phyloP scores from a whole-genome alignment of 2,329 filamentous ascomycete species.

The Colletotrichum spinosum region DNA sequence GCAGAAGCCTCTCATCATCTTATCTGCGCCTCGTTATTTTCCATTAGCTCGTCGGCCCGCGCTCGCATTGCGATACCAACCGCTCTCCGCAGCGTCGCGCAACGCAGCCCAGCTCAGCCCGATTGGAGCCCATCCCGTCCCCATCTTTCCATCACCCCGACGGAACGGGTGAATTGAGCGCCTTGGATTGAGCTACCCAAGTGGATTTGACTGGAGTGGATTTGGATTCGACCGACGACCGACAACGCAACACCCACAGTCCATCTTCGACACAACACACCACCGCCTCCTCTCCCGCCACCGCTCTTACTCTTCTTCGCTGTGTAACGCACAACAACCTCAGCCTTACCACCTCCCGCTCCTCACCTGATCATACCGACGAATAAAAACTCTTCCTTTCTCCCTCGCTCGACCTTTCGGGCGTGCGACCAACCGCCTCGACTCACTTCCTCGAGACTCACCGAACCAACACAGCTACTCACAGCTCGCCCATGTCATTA shows the following conservation, averaged over 20 bases:
- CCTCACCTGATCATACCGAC: background rate
- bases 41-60: conserved; percentile 2
- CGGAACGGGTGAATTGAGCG: background rate
- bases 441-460: conserved; percentile 11
- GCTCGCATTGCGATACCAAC: conserved; percentile 2
- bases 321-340: conserved; percentile 7
- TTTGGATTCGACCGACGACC: conserved; percentile 19
- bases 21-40: conserved; percentile 13
- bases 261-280: conserved; percentile 12
- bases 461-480: conserved; percentile 8
- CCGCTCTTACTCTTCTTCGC: conserved; percentile 2
- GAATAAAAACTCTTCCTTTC: conserved; percentile 3
- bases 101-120: conserved; percentile 12
- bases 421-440: conserved; percentile 14
- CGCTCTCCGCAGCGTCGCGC: conserved; percentile 15
- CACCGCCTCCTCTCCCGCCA: background rate
- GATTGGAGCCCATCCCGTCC: conserved; percentile 31
- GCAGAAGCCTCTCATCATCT: conserved; percentile 1
- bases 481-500: conserved; percentile 18
- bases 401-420: conserved; percentile 5
- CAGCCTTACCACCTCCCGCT: conserved; percentile 6
- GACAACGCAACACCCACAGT: conserved; percentile 6
- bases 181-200: background rate
- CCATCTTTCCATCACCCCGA: conserved; percentile 2
- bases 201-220: conserved; percentile 6